A percentile compares a stretch with the other conserved stretches of the same genome.
Evolutionary conservation across 2,329 filamentous ascomycete species (phyloP).

Genomic region (Chaetomiaceae sp.): DNA sequence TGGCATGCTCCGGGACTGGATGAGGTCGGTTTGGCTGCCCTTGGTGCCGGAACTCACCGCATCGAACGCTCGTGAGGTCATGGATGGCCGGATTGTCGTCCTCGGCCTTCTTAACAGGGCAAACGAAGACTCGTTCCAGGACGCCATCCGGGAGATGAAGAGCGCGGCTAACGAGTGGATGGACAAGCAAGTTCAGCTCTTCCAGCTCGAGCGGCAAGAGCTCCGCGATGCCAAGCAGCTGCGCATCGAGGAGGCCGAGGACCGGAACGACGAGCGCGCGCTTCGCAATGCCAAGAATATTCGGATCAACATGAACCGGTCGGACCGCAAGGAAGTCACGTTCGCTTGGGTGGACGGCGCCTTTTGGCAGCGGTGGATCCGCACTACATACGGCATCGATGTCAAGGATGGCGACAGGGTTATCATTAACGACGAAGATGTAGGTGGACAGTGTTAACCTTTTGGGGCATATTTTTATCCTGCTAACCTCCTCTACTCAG

Average conservation of each 20-base stretch:
- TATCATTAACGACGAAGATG: conserved; percentile 95
- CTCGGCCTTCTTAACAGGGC: conserved; percentile 81
- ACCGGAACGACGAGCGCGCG: conserved; percentile 84
- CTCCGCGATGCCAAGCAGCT: conserved; percentile 91
- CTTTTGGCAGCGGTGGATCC: conserved; percentile 97
- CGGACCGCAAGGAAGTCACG: conserved; percentile 79
- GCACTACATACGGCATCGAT: conserved; percentile 90
- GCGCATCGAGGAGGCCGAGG: conserved; percentile 92
- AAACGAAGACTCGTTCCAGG: conserved; percentile 71
- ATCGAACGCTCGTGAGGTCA: conserved; percentile 87
- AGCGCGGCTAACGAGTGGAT: conserved; percentile 96
- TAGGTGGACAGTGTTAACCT: conserved; percentile 55
- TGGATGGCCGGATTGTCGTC: conserved; percentile 93
- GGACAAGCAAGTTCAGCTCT: conserved; percentile 87
- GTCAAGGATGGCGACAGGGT: conserved; percentile 84
- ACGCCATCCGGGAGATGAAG: conserved; percentile 85
- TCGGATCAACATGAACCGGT: conserved; percentile 82
- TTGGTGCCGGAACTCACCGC: conserved; percentile 92
- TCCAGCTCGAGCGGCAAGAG: conserved; percentile 90
- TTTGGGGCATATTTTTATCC: neutral
- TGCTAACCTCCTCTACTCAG: conserved; percentile 43
- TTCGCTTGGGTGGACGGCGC: conserved; percentile 97
- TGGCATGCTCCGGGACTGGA: conserved; percentile 77
- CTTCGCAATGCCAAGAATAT: conserved; percentile 85
- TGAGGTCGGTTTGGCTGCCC: conserved; percentile 93